Base-by-base conservation (phyloP, 108 stramenopile species). In the Mediolabrus comicus region DNA sequence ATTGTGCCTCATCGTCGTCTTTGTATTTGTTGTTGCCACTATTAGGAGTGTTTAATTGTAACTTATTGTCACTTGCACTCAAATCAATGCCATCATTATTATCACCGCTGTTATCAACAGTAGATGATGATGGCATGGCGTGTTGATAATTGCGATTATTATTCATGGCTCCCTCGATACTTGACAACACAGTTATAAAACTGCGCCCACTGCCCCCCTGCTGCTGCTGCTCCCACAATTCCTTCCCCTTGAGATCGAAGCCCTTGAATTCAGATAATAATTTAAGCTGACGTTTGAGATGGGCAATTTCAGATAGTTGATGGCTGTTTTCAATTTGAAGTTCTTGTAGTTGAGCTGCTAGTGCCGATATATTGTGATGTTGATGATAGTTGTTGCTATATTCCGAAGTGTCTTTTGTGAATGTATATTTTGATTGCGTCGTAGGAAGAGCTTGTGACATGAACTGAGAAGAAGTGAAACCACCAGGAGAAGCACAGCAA, bases 1-100 rank as follows among this genome's bases (percentile, higher is more conserved):
- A 58, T 29, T 70, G 71, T 19, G 64, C 65, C 16, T 54, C 74
- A 25, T 67, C 59, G 52, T 75, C 60, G 38, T 69, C 53, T 10
- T 72, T 65, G 22, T 60, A 65, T 24, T 59, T 65, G 19, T 30
- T 30, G 6, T 32, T 6, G 46, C 31, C n/a, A 32, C 28, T 7
- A 30, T 24, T 5, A 32, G 56, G 9, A 32, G 56, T 32, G 17
- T 57, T 5, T 30, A 25, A 57, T 32, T 57, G 4, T 17, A 30
- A 33, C 56, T 57, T 9, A 2, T 32, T 19, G 32, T n/a, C 56
- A 8, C 56, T 57, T 32, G 25, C 56, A 30, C 31, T 33, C 11
- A 57, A 19, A 32, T 57, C 56, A 9, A 17, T 57, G 11, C 30
- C 56, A 16, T 57, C 10, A 33, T 31, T n/a, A 31, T 14, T 29